Evolutionary conservation across 2,329 filamentous ascomycete genomes (phyloP).

Genomic region (Coniochaeta sp.): DNA sequence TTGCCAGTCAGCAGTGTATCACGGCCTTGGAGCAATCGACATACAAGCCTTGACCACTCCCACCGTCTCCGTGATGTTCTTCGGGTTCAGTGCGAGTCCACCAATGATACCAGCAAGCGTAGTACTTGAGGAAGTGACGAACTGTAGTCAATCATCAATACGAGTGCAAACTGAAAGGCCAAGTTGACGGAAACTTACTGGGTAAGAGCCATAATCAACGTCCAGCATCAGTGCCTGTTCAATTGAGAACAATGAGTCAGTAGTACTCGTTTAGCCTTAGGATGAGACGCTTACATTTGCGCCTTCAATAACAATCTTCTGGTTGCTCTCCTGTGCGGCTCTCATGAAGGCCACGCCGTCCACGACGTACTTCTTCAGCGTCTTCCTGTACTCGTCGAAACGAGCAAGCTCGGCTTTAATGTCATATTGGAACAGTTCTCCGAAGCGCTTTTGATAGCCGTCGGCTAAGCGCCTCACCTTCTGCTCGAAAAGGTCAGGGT

Average conservation of each 20-base stretch:
- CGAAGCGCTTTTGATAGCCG: constrained; percentile 61
- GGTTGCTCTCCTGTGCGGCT: constrained; percentile 49
- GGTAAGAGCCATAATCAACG: constrained; percentile 42
- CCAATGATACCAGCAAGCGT: constrained; percentile 55
- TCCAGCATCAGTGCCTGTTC: constrained; percentile 57
- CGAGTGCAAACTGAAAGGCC: constrained; percentile 4
- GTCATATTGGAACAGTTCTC: constrained; percentile 45
- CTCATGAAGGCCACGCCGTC: constrained; percentile 61
- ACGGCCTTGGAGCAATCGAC: constrained; percentile 13
- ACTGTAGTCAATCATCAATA: constrained; percentile 14
- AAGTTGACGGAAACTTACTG: constrained; percentile 15
- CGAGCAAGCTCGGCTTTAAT: constrained; percentile 60
- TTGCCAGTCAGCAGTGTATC: constrained; percentile 12
- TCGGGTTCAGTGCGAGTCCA: constrained; percentile 54
- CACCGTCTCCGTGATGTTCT: constrained; percentile 50
- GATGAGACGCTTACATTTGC: constrained; percentile 33
- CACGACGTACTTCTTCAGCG: constrained; percentile 53
- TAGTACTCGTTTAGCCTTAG: constrained; percentile 7
- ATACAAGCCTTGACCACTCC: constrained; percentile 62
- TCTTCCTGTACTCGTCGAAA: constrained; percentile 51
- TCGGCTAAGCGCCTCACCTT: constrained; percentile 55
- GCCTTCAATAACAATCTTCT: constrained; percentile 61
- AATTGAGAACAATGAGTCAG: neutral
- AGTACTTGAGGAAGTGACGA: constrained; percentile 53
- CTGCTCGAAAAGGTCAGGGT: constrained; percentile 56